Percentiles rank a stretch among this genome's conserved stretches.
Conservation (phyloP, 371 early-diverging fungal genomes). For the Zopfochytrium polystomum region DNA sequence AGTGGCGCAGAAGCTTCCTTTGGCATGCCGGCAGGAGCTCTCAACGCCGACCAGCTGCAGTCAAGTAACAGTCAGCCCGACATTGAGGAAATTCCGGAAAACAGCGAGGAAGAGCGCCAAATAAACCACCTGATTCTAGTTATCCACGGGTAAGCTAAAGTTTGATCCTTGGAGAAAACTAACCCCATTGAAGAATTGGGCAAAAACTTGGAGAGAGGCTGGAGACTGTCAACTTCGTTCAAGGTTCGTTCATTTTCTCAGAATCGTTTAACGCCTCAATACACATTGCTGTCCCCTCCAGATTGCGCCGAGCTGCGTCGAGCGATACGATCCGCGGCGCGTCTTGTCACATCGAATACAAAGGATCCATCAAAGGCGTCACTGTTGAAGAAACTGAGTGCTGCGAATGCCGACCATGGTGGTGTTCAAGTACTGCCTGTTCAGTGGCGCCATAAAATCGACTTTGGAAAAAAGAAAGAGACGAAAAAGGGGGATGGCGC, state of each 20-base stretch:
- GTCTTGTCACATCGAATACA: background rate
- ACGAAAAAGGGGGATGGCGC: constrained; percentile 41
- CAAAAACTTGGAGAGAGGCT: constrained; percentile 74
- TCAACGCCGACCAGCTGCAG: constrained; percentile 1
- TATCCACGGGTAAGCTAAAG: constrained; percentile 63
- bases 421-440: constrained; percentile 79
- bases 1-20: constrained; percentile 2
- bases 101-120: constrained; percentile 53
- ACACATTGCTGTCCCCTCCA: constrained; percentile 21
- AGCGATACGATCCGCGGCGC: constrained; percentile 51
- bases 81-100: constrained; percentile 28
- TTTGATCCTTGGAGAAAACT: background rate
- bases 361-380: constrained; percentile 7
- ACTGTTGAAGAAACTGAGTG: constrained; percentile 16
- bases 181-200: constrained; percentile 54
- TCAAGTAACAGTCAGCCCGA: background rate
- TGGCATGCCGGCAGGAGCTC: constrained; percentile 10
- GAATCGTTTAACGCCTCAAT: background rate
- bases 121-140: constrained; percentile 77
- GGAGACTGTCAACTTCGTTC: constrained; percentile 69
- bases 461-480: constrained; percentile 57
- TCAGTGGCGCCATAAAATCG: constrained; percentile 75
- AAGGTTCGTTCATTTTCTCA: constrained; percentile 46
- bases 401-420: constrained; percentile 45
- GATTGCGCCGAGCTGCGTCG: constrained; percentile 70